Percentiles rank a stretch among this genome's conserved stretches.
Evolutionary conservation across 1,139 yeast species (phyloP).

Genomic region (Yamadazyma epiphylla): DNA sequence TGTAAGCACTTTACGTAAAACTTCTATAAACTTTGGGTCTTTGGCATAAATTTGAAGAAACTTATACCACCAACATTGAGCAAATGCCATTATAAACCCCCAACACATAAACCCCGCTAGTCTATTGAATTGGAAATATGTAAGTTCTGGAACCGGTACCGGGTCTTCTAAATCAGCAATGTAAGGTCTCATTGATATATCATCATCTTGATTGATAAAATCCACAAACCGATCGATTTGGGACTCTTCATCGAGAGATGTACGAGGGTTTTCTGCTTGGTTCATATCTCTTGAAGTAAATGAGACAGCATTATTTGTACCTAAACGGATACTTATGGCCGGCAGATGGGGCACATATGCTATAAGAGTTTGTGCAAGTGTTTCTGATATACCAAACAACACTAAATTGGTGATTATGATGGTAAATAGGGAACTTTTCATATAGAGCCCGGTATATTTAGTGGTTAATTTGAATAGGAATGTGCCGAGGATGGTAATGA

Average conservation of each 20-base stretch:
- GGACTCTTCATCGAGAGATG: conserved; percentile 9
- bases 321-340: conserved; percentile 17
- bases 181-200: conserved; percentile 4
- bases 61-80: conserved; percentile 87
- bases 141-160: conserved; percentile 15
- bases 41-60: conserved; percentile 77
- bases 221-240: conserved; percentile 25
- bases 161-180: conserved; percentile 4
- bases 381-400: conserved; percentile 83
- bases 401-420: conserved; percentile 80
- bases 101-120: conserved; percentile 80
- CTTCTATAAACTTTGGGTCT: conserved; percentile 80
- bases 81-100: conserved; percentile 81
- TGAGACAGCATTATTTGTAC: conserved; percentile 13
- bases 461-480: conserved; percentile 52
- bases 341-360: conserved; percentile 27
- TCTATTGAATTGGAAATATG: conserved; percentile 62
- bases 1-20: conserved; percentile 78
- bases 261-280: neutral
- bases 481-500: conserved; percentile 45
- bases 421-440: conserved; percentile 64
- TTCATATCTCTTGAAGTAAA: conserved; percentile 12
- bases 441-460: conserved; percentile 62
- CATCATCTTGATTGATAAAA: conserved; percentile 25
- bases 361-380: conserved; percentile 74